phyloP scores from a whole-genome alignment of 2,329 filamentous ascomycete genomes.

The Fusarium xyrophilum region DNA sequence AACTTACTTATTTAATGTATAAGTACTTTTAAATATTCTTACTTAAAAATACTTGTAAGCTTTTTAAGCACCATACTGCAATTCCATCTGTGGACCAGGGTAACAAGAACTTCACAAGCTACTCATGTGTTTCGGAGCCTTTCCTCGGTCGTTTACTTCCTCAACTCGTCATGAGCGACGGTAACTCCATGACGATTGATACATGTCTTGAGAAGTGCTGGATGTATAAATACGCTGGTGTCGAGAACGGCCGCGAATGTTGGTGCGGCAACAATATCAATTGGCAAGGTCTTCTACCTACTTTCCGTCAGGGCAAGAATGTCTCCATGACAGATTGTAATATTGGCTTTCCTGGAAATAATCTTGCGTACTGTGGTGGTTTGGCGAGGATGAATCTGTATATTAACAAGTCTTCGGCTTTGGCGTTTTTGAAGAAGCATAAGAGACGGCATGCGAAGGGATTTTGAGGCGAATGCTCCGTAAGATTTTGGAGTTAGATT shows the following conservation, averaged over 20 bases:
- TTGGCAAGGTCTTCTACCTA: slow-evolving; percentile 34
- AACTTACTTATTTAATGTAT: no score
- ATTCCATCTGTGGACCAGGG: slow-evolving; percentile 43
- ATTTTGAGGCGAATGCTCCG: background rate
- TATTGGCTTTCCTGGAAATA: slow-evolving; percentile 47
- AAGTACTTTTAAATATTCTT: no score
- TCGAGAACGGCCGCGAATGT: slow-evolving; percentile 50
- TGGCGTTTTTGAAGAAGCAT: slow-evolving; percentile 15
- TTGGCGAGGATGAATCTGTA: slow-evolving; percentile 46
- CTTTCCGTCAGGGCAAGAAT: slow-evolving; percentile 40
- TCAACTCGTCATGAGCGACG: slow-evolving; percentile 42
- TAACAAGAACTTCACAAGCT: slow-evolving; percentile 49
- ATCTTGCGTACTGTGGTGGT: slow-evolving; percentile 43
- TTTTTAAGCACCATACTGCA: no score
- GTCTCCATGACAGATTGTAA: slow-evolving; percentile 44
- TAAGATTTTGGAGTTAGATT: background rate
- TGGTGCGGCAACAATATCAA: slow-evolving; percentile 48
- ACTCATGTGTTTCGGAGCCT: slow-evolving; percentile 48
- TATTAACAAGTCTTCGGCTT: slow-evolving; percentile 29
- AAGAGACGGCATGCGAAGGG: background rate
- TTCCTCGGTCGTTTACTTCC: slow-evolving; percentile 44
- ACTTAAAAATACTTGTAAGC: no score
- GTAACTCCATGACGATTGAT: slow-evolving; percentile 45
- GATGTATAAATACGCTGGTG: slow-evolving; percentile 46
- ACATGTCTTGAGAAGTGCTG: slow-evolving; percentile 45